phyloP scores from a whole-genome alignment of 768 basidiomycete species.

The Kondoa malvinella region DNA sequence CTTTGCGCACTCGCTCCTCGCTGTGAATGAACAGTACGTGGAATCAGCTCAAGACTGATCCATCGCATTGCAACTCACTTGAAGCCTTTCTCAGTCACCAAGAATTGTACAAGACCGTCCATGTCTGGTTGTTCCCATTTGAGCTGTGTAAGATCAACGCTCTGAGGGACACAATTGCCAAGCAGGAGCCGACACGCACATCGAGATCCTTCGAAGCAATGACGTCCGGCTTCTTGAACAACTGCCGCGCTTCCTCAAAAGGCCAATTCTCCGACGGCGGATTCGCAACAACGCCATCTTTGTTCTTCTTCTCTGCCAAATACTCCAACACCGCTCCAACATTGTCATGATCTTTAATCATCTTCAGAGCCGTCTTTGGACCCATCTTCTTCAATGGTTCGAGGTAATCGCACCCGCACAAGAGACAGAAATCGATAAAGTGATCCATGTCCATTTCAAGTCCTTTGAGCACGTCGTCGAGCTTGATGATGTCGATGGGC shows the following conservation, averaged over 20 bases:
- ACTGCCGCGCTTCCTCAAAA: constrained; percentile 80
- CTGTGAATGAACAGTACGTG: constrained; percentile 35
- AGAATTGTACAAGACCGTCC: constrained; percentile 80
- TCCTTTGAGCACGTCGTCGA: constrained; percentile 66
- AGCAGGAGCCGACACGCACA: constrained; percentile 36
- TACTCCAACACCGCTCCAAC: constrained; percentile 59
- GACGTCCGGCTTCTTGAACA: constrained; percentile 83
- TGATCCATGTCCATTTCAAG: constrained; percentile 85
- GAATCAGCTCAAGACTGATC: neutral
- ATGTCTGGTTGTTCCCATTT: constrained; percentile 89
- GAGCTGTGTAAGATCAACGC: constrained; percentile 40
- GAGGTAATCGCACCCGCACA: constrained; percentile 94
- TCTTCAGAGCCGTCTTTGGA: constrained; percentile 84
- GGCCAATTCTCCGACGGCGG: constrained; percentile 87
- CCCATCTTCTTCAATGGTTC: constrained; percentile 97
- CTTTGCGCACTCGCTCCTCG: constrained; percentile 89
- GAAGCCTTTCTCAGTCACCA: constrained; percentile 92
- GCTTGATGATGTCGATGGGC: constrained; percentile 80
- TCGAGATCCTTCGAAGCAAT: constrained; percentile 67
- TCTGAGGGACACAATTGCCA: neutral
- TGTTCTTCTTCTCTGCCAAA: constrained; percentile 39
- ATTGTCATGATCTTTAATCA: constrained; percentile 62
- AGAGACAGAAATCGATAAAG: constrained; percentile 92
- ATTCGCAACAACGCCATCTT: constrained; percentile 49
- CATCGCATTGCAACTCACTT: constrained; percentile 44